Evolutionary conservation across 139 green algal genomes (phyloP), one percentile per base, ranked within the genome.

Genomic region (Chlorokybus atmophyticus): DNA sequence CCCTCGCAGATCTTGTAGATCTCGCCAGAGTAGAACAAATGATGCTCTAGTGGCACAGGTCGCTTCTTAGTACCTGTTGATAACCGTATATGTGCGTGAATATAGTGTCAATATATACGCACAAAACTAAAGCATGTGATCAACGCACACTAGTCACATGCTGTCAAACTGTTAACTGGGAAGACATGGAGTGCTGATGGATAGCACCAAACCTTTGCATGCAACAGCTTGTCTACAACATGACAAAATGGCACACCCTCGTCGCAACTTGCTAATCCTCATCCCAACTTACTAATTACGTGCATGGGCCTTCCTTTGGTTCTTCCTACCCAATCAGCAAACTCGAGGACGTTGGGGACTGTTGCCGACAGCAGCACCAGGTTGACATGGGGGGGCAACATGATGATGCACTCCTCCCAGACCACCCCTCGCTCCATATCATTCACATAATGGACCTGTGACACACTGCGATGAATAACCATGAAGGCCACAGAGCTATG

Each of bases 361-460:
- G 90, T 98, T 40, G 90, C 90, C 6, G 79, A 92, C 1, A 98
- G 80, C 60, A 97, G 67, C 17, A 98, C 76, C 26, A 97, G 74
- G 40, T 80, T 87, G 40, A 95, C 74, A 67, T 94, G 85, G 3
- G 79, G 74, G 0, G 91, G 91, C 32, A 98, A 79, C 91, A 98
- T 94, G 76, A 98, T 98, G 79, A 98, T 96, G 6, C 94, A 82
- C 75, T 94, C 81, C 60, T 80, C 86, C 86, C 68, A 82, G 35
- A 80, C 68, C 41, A 82, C 75, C 1, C 75, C 75, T 27, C 73
- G 47, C 47, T 79, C 90, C 4, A 71, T 75, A 38, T 97, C 90
- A 42, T 94, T 97, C 4, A 98, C 84, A 60, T 98, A 98, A 61
- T 98, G 90, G n/a, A n/a, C n/a, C 44, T 94, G 69, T n/a, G n/a